phyloP scores from a whole-genome alignment of 140 eudicot genomes.

The Oenanthe javanica region DNA sequence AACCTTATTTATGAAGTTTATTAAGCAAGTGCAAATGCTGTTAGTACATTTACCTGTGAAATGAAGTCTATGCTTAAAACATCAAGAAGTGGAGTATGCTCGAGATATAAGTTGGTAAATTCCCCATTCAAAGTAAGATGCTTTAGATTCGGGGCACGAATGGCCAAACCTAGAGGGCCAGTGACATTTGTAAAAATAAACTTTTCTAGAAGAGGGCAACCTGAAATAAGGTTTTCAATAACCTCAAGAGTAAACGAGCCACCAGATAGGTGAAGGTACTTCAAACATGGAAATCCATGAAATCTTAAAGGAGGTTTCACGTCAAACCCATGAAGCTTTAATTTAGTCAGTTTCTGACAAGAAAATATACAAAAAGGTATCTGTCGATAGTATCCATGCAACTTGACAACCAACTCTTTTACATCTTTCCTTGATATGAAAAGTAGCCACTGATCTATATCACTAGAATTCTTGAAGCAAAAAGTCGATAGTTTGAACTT shows the following conservation, averaged over 20 bases:
- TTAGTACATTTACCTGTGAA: background rate
- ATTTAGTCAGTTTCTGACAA: conserved; percentile 42
- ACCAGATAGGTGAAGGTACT: conserved; percentile 58
- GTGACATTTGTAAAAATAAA: conserved; percentile 48
- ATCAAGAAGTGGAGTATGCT: conserved; percentile 48
- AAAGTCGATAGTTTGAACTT: conserved; percentile 52
- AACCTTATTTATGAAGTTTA: background rate
- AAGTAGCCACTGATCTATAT: conserved; percentile 83
- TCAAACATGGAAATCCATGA: conserved; percentile 58
- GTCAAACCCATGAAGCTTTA: conserved; percentile 79
- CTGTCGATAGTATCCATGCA: too few species aligned
- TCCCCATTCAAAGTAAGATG: conserved; percentile 62
- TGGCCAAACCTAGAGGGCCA: conserved; percentile 31
- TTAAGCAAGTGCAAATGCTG: background rate
- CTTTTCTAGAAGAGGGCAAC: conserved; percentile 80
- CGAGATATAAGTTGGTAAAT: conserved; percentile 60
- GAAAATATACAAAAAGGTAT: conserved; percentile 64
- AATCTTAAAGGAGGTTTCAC: conserved; percentile 62
- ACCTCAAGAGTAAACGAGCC: conserved; percentile 50
- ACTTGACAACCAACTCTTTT: conserved; percentile 41
- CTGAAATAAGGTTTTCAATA: conserved; percentile 55
- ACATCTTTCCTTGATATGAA: conserved; percentile 70
- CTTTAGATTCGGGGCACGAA: conserved; percentile 79
- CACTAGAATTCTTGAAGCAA: conserved; percentile 48
- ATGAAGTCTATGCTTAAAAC: too few species aligned